Conservation (phyloP, 1,284 basidiomycete species). For the Meira miltonrushii region DNA sequence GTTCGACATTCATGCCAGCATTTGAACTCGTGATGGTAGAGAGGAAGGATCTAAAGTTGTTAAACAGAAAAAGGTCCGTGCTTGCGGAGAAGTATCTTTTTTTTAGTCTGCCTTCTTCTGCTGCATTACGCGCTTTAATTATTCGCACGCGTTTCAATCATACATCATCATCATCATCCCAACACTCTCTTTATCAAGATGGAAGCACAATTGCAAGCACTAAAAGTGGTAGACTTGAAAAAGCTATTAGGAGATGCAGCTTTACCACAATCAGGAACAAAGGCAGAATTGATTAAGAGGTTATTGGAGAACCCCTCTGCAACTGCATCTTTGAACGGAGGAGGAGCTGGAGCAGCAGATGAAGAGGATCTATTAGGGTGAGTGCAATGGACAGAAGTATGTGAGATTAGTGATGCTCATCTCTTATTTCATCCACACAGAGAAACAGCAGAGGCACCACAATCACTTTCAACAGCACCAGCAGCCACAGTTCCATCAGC, state of each 20-base stretch:
- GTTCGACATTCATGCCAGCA: too few species aligned
- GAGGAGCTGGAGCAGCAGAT: background rate
- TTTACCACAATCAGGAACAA: slow-evolving; percentile 38
- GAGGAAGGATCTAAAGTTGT: too few species aligned
- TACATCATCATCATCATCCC: background rate
- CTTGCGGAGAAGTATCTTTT: too few species aligned
- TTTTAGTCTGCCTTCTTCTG: too few species aligned
- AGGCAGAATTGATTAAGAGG: slow-evolving; percentile 43
- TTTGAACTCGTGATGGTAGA: too few species aligned
- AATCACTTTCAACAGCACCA: background rate
- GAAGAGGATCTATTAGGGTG: slow-evolving; percentile 10
- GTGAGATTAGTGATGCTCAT: background rate
- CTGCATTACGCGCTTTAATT: too few species aligned
- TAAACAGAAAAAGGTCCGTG: too few species aligned
- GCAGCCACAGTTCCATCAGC: slow-evolving; percentile 11
- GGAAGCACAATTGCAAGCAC: slow-evolving; percentile 12
- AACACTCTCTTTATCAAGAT: background rate
- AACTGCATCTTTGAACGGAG: slow-evolving; percentile 19
- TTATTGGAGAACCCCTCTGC: slow-evolving; percentile 44
- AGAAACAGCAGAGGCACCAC: slow-evolving; percentile 7
- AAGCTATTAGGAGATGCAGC: slow-evolving; percentile 28
- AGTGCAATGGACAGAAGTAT: background rate
- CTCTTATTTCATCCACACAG: background rate
- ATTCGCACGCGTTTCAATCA: background rate
- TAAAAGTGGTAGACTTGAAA: slow-evolving; percentile 48